Evolutionary conservation across 352 stramenopile genomes (phyloP).

Genomic region (Pythium sukuiense): DNA sequence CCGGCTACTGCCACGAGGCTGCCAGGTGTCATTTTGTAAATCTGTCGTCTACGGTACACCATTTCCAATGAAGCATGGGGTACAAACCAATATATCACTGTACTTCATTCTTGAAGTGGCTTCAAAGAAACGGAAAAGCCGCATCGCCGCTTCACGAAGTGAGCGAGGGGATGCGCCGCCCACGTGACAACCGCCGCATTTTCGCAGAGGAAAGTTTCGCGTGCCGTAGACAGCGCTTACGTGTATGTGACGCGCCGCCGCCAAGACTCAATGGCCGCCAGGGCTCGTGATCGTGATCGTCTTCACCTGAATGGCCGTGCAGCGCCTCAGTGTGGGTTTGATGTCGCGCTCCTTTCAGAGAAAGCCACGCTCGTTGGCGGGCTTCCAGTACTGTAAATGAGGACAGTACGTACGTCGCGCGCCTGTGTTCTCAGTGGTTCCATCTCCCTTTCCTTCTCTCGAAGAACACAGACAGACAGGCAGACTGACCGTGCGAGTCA

Average conservation of each 20-base stretch:
- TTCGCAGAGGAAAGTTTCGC: slow-evolving; percentile 5
- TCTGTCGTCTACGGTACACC: slow-evolving; percentile 23
- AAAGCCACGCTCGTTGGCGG: neutral
- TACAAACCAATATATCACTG: slow-evolving; percentile 12
- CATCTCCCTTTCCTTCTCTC: slow-evolving; percentile 5
- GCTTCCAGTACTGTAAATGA: neutral
- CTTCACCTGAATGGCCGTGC: neutral
- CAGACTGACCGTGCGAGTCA: neutral
- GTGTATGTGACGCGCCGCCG: slow-evolving; percentile 17
- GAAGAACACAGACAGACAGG: slow-evolving; percentile 6
- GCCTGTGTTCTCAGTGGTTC: neutral
- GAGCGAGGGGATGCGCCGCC: slow-evolving; percentile 1
- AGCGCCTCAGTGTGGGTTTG: neutral
- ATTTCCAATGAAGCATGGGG: neutral
- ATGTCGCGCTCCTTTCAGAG: neutral
- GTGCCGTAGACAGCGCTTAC: slow-evolving; percentile 14
- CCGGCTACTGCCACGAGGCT: slow-evolving; percentile 19
- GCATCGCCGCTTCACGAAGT: neutral
- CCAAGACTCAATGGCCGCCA: neutral
- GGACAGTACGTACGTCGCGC: neutral
- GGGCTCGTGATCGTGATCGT: no score
- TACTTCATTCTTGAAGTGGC: slow-evolving; percentile 24
- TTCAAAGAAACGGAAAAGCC: slow-evolving; percentile 29
- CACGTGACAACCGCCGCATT: neutral
- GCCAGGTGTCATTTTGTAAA: slow-evolving; percentile 25